A percentile compares a stretch with the other conserved stretches of the same genome.
Conservation (phyloP, 2,329 filamentous ascomycete genomes). For the Fusarium ramigenum region DNA sequence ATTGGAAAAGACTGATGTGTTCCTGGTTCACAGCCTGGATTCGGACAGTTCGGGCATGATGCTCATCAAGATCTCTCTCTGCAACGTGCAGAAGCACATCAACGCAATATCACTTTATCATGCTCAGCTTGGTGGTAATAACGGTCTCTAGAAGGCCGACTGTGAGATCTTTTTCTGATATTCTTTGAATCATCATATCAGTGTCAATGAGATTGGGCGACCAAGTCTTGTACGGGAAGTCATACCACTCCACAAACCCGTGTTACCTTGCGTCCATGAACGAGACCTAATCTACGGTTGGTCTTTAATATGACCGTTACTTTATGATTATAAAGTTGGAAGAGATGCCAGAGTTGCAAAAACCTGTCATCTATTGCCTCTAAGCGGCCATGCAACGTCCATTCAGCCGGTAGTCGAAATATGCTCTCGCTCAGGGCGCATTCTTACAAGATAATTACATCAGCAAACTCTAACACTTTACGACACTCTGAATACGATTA, state of each 20-base stretch:
- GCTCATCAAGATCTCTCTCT: not conserved
- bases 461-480: not conserved
- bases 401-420: not conserved
- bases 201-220: not conserved
- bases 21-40: too few species aligned
- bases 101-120: not conserved
- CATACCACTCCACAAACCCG: not conserved
- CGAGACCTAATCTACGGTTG: not conserved
- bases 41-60: not conserved
- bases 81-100: not conserved
- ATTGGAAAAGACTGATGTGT: not conserved
- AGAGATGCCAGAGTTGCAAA: not conserved
- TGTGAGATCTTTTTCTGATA: not conserved
- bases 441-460: not conserved
- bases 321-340: not conserved
- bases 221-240: not conserved
- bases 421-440: not conserved
- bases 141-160: not conserved
- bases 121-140: not conserved
- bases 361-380: not conserved
- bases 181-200: not conserved
- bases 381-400: not conserved
- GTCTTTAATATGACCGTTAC: not conserved
- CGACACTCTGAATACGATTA: not conserved
- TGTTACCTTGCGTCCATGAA: not conserved